Base-by-base conservation (phyloP, 2,329 filamentous ascomycete genomes). In the Xylariaceae sp. region DNA sequence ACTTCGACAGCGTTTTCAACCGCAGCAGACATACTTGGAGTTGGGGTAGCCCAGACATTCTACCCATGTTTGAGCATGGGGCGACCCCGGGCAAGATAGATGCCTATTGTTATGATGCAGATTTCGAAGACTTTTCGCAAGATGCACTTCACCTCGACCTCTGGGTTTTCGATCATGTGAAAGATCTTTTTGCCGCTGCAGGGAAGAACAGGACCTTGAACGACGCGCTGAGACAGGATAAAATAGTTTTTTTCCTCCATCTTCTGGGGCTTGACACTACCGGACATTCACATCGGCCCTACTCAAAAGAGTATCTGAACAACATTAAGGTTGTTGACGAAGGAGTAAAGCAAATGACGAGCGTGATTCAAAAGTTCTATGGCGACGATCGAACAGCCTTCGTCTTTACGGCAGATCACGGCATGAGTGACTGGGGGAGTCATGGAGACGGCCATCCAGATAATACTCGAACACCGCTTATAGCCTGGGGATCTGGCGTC, bases 381-480 rank as follows among this genome's bases (percentile, higher is more conserved):
- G 79, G 74, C 5, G 86, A 91, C 63, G 87, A 82, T 51, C 86
- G 94, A 70, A 97, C 94, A 0, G 90, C 95, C 0, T 99, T 92
- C 68, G 83, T 99, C 15, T 99, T 99, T 68, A 99, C 95, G 1
- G 94, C 94, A 7, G 94, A 99, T 67, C 94, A 99, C 70, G 94
- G 94, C 16, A 99, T 99, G 94, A 97, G 90, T 67, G 94, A 99
- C 71, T 96, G 88, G 86, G 94, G 95, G n/a, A 97, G 92, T 63
- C 95, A 99, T 69, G 95, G 95, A 36, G 94, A 99, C 70, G 94
- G 94, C 7, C 92, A 99, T 71, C 94, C 94, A 0, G 89, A 99
- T 70, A 99, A 97, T 65, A 99, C 94, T 2, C 83, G 94, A 47
- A 99, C 94, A 0, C 94, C 94, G 0, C 76, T 99, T 30, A 89